Conservation (phyloP, 1,284 basidiomycete species). For the Inonotus hispidus region DNA sequence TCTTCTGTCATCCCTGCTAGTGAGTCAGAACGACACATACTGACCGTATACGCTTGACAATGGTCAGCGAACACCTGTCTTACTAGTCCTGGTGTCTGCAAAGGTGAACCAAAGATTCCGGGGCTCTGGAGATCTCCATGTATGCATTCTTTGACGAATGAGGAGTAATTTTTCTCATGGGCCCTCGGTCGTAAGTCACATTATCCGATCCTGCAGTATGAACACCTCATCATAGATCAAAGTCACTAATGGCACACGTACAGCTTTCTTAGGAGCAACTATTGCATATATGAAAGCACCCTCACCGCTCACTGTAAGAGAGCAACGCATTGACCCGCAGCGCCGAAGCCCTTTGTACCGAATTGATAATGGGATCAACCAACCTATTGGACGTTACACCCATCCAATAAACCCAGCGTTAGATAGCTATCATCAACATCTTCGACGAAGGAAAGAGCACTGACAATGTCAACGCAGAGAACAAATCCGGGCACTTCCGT, state of each 20-base stretch:
- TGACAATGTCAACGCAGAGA: constrained; percentile 27
- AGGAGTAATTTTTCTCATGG: constrained; percentile 69
- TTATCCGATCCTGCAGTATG: constrained; percentile 26
- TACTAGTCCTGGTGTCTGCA: constrained; percentile 50
- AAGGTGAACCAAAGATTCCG: constrained; percentile 67
- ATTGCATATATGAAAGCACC: constrained; percentile 70
- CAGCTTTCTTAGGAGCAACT: constrained; percentile 39
- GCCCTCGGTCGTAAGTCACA: constrained; percentile 68
- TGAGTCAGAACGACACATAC: constrained; percentile 66
- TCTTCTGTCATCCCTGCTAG: constrained; percentile 66
- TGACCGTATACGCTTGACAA: constrained; percentile 74
- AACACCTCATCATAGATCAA: neutral
- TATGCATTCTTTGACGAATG: constrained; percentile 67
- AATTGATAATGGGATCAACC: constrained; percentile 59
- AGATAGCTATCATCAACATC: constrained; percentile 22
- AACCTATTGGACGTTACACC: constrained; percentile 78
- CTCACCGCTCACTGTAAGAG: constrained; percentile 58
- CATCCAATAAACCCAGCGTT: constrained; percentile 78
- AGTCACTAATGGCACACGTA: no score
- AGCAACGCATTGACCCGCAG: neutral
- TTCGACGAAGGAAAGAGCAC: neutral
- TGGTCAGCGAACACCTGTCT: constrained; percentile 80
- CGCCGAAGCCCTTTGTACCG: constrained; percentile 10
- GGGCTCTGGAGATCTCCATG: constrained; percentile 82
- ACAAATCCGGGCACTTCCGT: constrained; percentile 53